phyloP scores from a whole-genome alignment of 2,329 filamentous ascomycete species.

The Sporothrix phasma region DNA sequence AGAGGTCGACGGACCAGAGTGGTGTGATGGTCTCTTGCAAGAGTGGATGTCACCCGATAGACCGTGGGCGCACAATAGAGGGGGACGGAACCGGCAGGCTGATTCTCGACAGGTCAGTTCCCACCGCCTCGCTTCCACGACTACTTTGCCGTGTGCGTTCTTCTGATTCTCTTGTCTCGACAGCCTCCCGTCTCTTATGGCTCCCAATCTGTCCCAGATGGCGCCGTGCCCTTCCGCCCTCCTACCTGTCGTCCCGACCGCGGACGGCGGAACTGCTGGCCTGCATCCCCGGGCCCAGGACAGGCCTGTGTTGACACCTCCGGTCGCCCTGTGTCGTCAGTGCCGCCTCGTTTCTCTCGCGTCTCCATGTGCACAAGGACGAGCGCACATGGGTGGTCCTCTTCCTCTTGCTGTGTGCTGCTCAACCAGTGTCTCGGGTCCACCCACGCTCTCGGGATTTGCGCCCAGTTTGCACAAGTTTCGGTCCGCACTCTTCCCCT shows the following conservation, averaged over 20 bases:
- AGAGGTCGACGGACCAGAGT: no score
- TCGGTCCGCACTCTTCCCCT: neutral
- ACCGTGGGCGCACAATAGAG: neutral
- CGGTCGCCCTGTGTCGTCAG: no score
- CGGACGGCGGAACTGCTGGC: neutral
- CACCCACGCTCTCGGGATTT: slow-evolving; percentile 2
- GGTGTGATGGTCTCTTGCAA: no score
- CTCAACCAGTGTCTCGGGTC: neutral
- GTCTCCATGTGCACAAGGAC: no score
- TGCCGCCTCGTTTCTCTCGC: no score
- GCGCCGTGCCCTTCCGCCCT: no score
- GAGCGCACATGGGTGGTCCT: no score
- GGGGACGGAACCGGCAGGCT: neutral
- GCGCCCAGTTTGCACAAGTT: neutral
- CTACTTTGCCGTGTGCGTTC: neutral
- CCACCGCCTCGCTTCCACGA: no score
- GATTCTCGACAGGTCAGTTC: neutral
- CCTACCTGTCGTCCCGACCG: neutral
- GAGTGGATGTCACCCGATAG: no score
- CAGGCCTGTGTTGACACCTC: neutral
- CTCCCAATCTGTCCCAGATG: neutral
- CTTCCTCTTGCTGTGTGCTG: neutral
- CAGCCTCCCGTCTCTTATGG: neutral
- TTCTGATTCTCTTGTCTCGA: neutral
- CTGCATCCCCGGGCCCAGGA: neutral